phyloP scores from a whole-genome alignment of 2,329 filamentous ascomycete species.

The Aspergillus novofumigatus region DNA sequence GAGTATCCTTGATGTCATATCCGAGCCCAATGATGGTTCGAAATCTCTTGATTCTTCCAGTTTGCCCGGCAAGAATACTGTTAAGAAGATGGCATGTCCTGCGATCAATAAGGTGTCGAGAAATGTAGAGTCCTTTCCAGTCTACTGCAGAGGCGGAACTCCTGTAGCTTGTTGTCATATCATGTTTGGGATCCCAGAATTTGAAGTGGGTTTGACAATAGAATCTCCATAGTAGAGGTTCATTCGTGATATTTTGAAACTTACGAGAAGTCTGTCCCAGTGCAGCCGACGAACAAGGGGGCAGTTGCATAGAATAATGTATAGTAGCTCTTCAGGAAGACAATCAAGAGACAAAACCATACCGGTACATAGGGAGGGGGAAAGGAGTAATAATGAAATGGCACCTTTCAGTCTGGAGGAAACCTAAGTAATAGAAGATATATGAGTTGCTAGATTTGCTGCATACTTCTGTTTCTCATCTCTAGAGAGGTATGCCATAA shows the following conservation, averaged over 20 bases:
- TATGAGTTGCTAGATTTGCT: too few species aligned
- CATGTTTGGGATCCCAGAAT: constrained; percentile 69
- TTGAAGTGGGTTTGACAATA: constrained; percentile 67
- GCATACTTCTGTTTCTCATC: too few species aligned
- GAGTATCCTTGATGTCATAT: constrained; percentile 83
- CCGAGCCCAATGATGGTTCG: constrained; percentile 68
- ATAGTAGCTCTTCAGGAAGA: constrained; percentile 81
- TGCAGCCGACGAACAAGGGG: constrained; percentile 47
- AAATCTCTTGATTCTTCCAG: constrained; percentile 65
- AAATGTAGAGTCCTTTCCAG: constrained; percentile 69
- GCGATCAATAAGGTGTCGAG: constrained; percentile 52
- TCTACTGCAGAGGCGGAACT: constrained; percentile 54
- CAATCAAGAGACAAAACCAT: constrained; percentile 31
- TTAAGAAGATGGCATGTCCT: constrained; percentile 57
- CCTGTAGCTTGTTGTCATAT: constrained; percentile 54
- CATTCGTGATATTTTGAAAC: constrained; percentile 62
- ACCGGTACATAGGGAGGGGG: constrained; percentile 14
- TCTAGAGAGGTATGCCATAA: too few species aligned
- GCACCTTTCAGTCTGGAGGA: neutral
- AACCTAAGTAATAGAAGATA: neutral
- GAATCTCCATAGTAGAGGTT: constrained; percentile 73
- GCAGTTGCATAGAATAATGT: constrained; percentile 67
- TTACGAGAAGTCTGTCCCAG: constrained; percentile 59
- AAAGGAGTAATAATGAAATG: neutral
- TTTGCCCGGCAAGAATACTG: constrained; percentile 65